These are phyloP conservation scores for Umbelopsis isabellina DNA, from an alignment of 192 early-diverging fungal genomes.

Conservation along the genomic window DNA sequence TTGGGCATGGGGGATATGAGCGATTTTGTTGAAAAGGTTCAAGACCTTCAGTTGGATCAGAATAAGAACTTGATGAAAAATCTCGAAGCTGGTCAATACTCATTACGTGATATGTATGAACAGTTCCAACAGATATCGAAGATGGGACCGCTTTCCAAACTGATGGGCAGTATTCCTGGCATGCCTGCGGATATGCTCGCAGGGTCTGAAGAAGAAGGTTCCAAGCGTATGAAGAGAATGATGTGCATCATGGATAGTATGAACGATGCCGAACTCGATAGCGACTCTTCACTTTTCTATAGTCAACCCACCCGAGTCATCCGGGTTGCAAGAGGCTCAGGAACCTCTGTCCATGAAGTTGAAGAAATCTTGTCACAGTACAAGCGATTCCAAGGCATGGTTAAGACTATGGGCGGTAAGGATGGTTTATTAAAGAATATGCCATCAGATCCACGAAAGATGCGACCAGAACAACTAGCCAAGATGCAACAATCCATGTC, in stretches of 20 bases:
- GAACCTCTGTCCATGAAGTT: constrained; percentile 80
- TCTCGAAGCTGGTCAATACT: constrained; percentile 82
- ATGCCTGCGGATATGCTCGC: constrained; percentile 62
- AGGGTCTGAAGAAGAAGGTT: constrained; percentile 64
- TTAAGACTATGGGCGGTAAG: constrained; percentile 93
- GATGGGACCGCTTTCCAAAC: constrained; percentile 91
- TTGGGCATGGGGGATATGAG: constrained; percentile 92
- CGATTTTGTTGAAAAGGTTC: constrained; percentile 86
- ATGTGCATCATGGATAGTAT: constrained; percentile 97
- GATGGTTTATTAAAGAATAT: constrained; percentile 77
- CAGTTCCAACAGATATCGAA: constrained; percentile 87
- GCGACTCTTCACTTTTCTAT: constrained; percentile 84
- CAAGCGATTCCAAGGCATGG: constrained; percentile 79
- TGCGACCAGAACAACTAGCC: constrained; percentile 59
- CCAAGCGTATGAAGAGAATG: constrained; percentile 65
- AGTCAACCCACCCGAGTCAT: constrained; percentile 71
- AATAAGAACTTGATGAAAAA: constrained; percentile 91
- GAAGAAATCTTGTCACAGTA: constrained; percentile 82
- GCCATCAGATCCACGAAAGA: constrained; percentile 56
- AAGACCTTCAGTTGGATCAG: constrained; percentile 86
- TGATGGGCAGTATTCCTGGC: constrained; percentile 82
- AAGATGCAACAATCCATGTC: constrained; percentile 74
- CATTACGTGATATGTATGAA: constrained; percentile 93
- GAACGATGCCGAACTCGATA: constrained; percentile 87
- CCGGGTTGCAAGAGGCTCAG: constrained; percentile 85